Evolutionary conservation across 208 protist species (phyloP).

Genomic region (Trypanosoma boissoni): DNA sequence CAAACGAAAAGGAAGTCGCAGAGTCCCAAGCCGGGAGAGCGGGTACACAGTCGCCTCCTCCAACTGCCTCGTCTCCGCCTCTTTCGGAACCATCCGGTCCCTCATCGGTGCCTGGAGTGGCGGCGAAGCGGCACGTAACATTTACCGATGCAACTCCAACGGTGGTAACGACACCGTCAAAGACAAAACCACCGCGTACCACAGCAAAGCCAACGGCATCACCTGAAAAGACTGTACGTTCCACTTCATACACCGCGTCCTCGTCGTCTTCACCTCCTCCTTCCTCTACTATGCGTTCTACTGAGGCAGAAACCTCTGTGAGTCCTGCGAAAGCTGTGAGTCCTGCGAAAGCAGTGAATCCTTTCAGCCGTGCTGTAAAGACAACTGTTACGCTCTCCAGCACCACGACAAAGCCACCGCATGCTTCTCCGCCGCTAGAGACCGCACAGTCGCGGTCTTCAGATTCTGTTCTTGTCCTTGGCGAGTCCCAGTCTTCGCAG

Average conservation of each 20-base stretch:
- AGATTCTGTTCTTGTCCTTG: slow-evolving; percentile 15
- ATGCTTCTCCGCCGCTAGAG: no score
- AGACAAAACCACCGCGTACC: not conserved
- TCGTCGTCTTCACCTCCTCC: no score
- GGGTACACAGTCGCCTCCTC: no score
- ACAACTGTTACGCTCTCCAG: slow-evolving; percentile 15
- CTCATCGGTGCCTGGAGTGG: not conserved
- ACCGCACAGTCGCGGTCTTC: no score
- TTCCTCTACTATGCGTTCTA: no score
- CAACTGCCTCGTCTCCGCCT: no score
- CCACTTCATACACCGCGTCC: no score
- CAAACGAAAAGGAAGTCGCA: not conserved
- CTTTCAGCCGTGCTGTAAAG: slow-evolving; percentile 32
- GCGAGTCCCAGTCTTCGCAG: slow-evolving; percentile 13
- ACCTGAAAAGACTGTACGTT: no score
- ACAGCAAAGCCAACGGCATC: not conserved
- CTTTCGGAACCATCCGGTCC: not conserved
- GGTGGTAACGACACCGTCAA: not conserved
- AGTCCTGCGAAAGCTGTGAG: no score
- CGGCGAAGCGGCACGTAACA: slow-evolving; percentile 9
- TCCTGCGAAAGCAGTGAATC: slow-evolving; percentile 25
- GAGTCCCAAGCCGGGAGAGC: not conserved
- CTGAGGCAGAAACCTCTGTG: no score
- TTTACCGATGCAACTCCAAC: slow-evolving; percentile 1
- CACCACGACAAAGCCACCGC: no score